Conservation (phyloP, 306 rosid species). For the Lupinus albus region DNA sequence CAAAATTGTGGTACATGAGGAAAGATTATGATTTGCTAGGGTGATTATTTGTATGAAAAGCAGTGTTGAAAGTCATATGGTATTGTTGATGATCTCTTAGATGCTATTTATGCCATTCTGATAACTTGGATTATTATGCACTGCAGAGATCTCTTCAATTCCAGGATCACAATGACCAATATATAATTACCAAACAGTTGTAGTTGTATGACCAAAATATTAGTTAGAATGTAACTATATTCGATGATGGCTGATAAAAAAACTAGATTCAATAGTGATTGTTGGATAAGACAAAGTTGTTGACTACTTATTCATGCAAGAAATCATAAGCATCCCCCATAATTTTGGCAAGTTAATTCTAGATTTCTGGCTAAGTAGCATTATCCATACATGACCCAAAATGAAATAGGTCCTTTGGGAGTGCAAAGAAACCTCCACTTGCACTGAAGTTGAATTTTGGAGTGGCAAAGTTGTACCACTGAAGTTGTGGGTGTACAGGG, state of each 20-base stretch:
- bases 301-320: neutral
- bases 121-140: neutral
- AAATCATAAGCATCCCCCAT: neutral
- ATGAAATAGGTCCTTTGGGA: too few relatives aligned
- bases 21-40: conserved; percentile 10
- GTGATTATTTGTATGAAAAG: neutral
- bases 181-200: conserved; percentile 10
- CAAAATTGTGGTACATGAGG: conserved; percentile 12
- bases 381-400: neutral
- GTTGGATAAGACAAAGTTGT: conserved; percentile 14
- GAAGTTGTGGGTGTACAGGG: too few relatives aligned
- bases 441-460: conserved; percentile 11
- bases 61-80: neutral
- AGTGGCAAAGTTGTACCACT: conserved; percentile 9
- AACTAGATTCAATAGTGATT: neutral
- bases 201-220: neutral
- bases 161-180: neutral
- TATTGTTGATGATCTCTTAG: neutral
- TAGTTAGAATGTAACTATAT: too few relatives aligned
- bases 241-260: too few relatives aligned
- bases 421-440: neutral
- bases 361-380: too few relatives aligned
- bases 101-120: neutral
- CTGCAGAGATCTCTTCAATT: conserved; percentile 16
- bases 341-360: neutral